Evolutionary conservation across 352 stramenopile genomes (phyloP).

Genomic region (Phytophthora pini): DNA sequence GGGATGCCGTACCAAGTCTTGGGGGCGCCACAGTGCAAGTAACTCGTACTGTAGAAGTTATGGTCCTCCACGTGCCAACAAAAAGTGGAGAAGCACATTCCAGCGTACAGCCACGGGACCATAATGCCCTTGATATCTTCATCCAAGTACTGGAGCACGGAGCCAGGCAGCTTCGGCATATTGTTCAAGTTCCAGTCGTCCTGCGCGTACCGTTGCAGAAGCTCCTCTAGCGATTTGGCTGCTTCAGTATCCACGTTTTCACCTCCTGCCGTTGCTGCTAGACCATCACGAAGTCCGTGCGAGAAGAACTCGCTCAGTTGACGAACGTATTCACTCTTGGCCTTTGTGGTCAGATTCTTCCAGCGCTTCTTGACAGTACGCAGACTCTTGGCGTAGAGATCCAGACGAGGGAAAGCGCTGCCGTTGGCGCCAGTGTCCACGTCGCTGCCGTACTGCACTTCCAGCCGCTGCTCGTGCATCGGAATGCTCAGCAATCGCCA

Average conservation of each 20-base stretch:
- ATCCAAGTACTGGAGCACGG: slow-evolving; percentile 95
- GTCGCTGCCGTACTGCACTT: slow-evolving; percentile 94
- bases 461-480: slow-evolving; percentile 75
- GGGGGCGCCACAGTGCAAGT: slow-evolving; percentile 96
- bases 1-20: slow-evolving; percentile 99
- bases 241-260: slow-evolving; percentile 23
- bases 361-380: slow-evolving; percentile 59
- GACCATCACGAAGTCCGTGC: slow-evolving; percentile 48
- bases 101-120: slow-evolving; percentile 99
- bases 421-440: slow-evolving; percentile 88
- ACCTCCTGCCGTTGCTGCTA: slow-evolving; percentile 25
- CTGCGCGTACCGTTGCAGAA: slow-evolving; percentile 76
- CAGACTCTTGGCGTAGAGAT: slow-evolving; percentile 63
- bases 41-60: slow-evolving; percentile 99
- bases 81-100: slow-evolving; percentile 99
- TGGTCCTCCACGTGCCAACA: slow-evolving; percentile 99
- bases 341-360: slow-evolving; percentile 50
- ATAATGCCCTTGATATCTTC: slow-evolving; percentile 99
- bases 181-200: slow-evolving; percentile 99
- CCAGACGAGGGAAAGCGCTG: slow-evolving; percentile 84
- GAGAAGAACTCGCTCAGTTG: slow-evolving; percentile 61
- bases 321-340: slow-evolving; percentile 38
- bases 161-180: slow-evolving; percentile 94
- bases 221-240: slow-evolving; percentile 46
- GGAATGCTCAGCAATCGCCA: slow-evolving; percentile 88